These are phyloP conservation scores for Luffa aegyptiaca DNA, from an alignment of 306 rosid species.

Conservation along the genomic window DNA sequence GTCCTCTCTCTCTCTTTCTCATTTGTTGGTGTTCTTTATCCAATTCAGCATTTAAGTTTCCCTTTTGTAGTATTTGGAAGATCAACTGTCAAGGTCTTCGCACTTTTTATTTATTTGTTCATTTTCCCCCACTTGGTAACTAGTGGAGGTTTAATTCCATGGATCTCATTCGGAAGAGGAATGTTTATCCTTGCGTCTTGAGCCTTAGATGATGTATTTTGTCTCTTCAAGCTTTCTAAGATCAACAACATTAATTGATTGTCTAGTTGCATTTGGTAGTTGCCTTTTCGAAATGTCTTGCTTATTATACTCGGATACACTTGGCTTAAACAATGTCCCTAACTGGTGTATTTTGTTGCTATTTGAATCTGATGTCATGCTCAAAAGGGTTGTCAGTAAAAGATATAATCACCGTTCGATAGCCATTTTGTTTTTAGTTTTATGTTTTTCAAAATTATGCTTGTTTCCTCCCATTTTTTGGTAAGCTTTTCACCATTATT, in stretches of 20 bases:
- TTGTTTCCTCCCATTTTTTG: too few relatives aligned
- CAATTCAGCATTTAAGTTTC: background rate
- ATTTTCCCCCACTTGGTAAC: background rate
- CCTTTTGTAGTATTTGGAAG: background rate
- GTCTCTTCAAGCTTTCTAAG: background rate
- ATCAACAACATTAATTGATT: background rate
- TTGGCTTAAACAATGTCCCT: background rate
- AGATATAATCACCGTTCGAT: background rate
- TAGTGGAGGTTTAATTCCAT: background rate
- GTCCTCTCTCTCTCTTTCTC: background rate
- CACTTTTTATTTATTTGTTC: background rate
- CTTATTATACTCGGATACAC: background rate
- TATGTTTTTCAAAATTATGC: too few relatives aligned
- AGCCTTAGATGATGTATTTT: background rate
- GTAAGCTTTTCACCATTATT: too few relatives aligned
- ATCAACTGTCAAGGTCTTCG: background rate
- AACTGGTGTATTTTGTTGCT: background rate
- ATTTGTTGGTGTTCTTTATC: background rate
- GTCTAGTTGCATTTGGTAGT: background rate
- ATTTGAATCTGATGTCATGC: background rate
- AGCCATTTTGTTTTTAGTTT: too few relatives aligned
- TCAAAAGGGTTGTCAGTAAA: background rate
- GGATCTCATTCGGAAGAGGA: background rate
- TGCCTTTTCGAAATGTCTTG: background rate
- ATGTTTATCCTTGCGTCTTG: background rate